Conservation (phyloP, 148 eudicot genomes). For the Polygonum maritimum region DNA sequence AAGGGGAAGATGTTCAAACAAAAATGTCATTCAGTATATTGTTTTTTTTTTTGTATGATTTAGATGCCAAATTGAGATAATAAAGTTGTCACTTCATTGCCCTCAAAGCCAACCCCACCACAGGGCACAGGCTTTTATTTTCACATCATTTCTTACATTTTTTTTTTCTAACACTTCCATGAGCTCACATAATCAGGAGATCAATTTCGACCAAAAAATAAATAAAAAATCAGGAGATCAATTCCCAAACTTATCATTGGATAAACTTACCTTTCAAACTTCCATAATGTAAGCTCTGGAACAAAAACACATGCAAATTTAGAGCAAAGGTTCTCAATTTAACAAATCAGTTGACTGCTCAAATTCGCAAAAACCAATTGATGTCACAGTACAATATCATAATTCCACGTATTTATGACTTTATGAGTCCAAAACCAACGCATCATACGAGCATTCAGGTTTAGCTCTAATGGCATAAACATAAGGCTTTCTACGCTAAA, state of each 20-base stretch:
- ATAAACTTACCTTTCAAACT: background rate
- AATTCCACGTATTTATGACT: too few relatives aligned
- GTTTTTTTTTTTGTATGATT: background rate
- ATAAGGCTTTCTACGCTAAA: too few relatives aligned
- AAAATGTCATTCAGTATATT: conserved; percentile 2
- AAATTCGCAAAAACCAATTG: background rate
- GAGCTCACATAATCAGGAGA: background rate
- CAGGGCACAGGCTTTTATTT: background rate
- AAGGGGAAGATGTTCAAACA: conserved; percentile 1
- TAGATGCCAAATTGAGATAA: background rate
- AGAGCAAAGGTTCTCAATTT: background rate
- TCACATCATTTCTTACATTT: background rate
- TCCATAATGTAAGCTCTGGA: background rate
- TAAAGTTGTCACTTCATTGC: conserved; percentile 7
- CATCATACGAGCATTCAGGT: too few relatives aligned
- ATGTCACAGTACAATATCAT: too few relatives aligned
- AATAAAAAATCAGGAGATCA: background rate
- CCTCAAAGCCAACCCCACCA: background rate
- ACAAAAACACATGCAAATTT: background rate
- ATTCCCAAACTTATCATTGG: background rate
- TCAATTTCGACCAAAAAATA: too few relatives aligned
- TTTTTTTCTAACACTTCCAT: background rate
- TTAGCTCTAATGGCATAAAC: too few relatives aligned
- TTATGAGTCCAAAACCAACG: too few relatives aligned
- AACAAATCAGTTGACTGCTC: background rate